These are phyloP conservation scores for Phaffomyces thermotolerans DNA, from an alignment of 805 yeast species.

Conservation along the genomic window DNA sequence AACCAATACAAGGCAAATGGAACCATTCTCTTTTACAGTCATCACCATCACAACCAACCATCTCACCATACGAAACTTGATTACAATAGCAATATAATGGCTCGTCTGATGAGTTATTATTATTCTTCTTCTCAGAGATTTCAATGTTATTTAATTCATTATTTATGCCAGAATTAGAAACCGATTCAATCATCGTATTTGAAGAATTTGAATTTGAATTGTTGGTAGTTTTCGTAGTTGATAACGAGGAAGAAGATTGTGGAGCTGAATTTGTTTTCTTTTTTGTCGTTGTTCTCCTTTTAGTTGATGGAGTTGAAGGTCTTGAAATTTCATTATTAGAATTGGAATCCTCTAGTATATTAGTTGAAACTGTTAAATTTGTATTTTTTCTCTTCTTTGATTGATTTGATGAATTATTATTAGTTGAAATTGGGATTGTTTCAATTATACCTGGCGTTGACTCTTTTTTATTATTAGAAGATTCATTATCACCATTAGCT, in stretches of 20 bases:
- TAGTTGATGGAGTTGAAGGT: slow-evolving; percentile 8
- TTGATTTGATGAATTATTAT: too few relatives aligned
- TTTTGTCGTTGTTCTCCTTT: slow-evolving; percentile 8
- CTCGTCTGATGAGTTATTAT: slow-evolving; percentile 36
- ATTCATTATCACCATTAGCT: slow-evolving; percentile 24
- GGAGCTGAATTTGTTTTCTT: slow-evolving; percentile 8
- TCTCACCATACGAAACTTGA: slow-evolving; percentile 95
- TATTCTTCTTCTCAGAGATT: slow-evolving; percentile 12
- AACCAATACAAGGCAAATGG: slow-evolving; percentile 88
- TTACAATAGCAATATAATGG: slow-evolving; percentile 94
- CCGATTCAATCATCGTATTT: neutral
- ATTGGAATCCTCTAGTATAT: neutral
- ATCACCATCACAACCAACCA: slow-evolving; percentile 98
- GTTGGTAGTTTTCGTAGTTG: neutral
- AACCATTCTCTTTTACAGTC: slow-evolving; percentile 93
- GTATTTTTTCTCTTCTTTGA: slow-evolving; percentile 2
- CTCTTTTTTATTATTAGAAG: slow-evolving; percentile 14
- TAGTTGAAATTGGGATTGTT: too few relatives aligned
- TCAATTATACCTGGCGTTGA: slow-evolving; percentile 10
- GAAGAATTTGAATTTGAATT: too few relatives aligned
- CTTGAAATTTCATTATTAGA: slow-evolving; percentile 3
- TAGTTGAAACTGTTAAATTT: slow-evolving; percentile 3
- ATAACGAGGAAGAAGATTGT: neutral
- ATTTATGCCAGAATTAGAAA: slow-evolving; percentile 3
- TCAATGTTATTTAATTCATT: slow-evolving; percentile 10